Evolutionary conservation across 2,329 filamentous ascomycete genomes (phyloP).

Genomic region (Daldinia sp.): DNA sequence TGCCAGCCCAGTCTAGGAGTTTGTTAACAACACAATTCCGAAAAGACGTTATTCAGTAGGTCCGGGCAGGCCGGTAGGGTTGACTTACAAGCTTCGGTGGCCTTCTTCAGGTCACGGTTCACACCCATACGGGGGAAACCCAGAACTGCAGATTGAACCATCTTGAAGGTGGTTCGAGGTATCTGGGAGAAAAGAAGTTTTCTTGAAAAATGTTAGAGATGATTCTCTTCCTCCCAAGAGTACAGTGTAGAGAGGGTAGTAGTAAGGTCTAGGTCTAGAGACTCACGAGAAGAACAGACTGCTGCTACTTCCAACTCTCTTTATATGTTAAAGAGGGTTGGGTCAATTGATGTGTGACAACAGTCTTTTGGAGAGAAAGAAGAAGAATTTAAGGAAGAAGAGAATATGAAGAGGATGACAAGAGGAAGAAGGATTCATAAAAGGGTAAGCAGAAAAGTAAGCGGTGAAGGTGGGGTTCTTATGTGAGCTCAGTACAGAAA

Average conservation of each 20-base stretch:
- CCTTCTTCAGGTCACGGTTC: slow-evolving; percentile 99
- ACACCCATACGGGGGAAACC: slow-evolving; percentile 99
- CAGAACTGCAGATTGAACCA: slow-evolving; percentile 82
- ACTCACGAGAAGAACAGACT: slow-evolving; percentile 48
- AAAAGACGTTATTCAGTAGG: background rate
- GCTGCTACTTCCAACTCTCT: slow-evolving; percentile 47
- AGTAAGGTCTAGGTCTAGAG: slow-evolving; percentile 1
- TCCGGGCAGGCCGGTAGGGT: slow-evolving; percentile 9
- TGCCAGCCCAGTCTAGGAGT: slow-evolving; percentile 82
- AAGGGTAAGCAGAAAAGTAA: slow-evolving; percentile 26
- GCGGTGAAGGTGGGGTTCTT: slow-evolving; percentile 40
- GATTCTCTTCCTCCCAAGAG: slow-evolving; percentile 1
- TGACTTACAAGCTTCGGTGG: slow-evolving; percentile 86
- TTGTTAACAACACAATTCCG: slow-evolving; percentile 35
- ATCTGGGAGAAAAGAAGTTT: slow-evolving; percentile 42
- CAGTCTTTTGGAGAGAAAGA: slow-evolving; percentile 39
- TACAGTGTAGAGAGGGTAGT: background rate
- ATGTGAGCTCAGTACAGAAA: slow-evolving; percentile 28
- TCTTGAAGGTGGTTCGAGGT: slow-evolving; percentile 57
- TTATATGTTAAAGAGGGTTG: slow-evolving; percentile 28
- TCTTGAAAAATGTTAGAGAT: slow-evolving; percentile 39
- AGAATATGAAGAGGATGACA: slow-evolving; percentile 29
- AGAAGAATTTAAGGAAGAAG: slow-evolving; percentile 35
- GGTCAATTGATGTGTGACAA: slow-evolving; percentile 36
- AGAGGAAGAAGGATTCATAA: slow-evolving; percentile 24